These are phyloP conservation scores for Talaromyces thailandensis DNA, from an alignment of 495 filamentous ascomycete genomes.

Conservation along the genomic window DNA sequence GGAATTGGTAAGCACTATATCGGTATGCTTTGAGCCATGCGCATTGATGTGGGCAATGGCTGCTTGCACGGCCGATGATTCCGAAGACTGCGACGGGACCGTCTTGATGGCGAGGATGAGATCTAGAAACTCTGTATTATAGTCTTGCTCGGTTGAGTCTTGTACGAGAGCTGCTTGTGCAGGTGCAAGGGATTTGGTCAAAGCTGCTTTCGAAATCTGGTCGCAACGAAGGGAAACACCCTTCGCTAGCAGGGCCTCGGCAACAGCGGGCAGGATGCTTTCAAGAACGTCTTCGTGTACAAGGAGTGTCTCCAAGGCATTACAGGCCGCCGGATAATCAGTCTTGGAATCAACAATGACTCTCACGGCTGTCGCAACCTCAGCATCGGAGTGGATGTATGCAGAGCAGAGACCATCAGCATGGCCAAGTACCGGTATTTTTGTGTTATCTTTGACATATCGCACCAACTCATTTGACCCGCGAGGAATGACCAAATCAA, in stretches of 20 bases:
- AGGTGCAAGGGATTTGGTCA: slow-evolving; percentile 30
- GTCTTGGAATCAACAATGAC: slow-evolving; percentile 89
- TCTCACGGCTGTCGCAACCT: slow-evolving; percentile 58
- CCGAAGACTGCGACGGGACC: slow-evolving; percentile 35
- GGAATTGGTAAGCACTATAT: slow-evolving; percentile 73
- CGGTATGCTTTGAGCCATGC: slow-evolving; percentile 92
- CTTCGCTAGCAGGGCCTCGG: slow-evolving; percentile 58
- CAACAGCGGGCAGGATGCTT: slow-evolving; percentile 62
- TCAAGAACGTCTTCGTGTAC: slow-evolving; percentile 65
- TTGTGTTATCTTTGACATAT: slow-evolving; percentile 80
- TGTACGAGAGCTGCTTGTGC: slow-evolving; percentile 41
- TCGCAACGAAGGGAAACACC: slow-evolving; percentile 87
- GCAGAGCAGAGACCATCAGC: slow-evolving; percentile 90
- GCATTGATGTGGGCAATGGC: slow-evolving; percentile 85
- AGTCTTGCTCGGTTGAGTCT: slow-evolving; percentile 61
- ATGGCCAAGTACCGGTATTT: slow-evolving; percentile 93
- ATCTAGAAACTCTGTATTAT: slow-evolving; percentile 80
- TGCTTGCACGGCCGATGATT: slow-evolving; percentile 39
- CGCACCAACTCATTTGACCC: slow-evolving; percentile 90
- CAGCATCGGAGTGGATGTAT: slow-evolving; percentile 77
- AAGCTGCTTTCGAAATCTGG: slow-evolving; percentile 47
- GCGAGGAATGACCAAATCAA: slow-evolving; percentile 92
- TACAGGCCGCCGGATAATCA: slow-evolving; percentile 94
- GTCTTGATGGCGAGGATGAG: slow-evolving; percentile 79
- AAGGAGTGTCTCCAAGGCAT: slow-evolving; percentile 80